Base-by-base conservation (phyloP, 2,329 filamentous ascomycete species). In the Simplicillium sp. region DNA sequence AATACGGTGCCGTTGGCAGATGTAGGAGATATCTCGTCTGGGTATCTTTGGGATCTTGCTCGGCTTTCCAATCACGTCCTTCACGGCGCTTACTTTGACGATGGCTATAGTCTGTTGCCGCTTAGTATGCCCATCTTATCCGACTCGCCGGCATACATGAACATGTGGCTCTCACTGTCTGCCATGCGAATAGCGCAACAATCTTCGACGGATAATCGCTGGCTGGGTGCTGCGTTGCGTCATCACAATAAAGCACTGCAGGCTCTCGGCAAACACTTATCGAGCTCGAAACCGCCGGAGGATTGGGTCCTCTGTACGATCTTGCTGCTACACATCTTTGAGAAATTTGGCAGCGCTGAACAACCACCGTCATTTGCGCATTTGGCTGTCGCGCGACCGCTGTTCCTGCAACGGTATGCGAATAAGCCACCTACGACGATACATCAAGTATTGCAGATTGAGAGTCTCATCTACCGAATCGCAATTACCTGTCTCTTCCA, bases 291-390 rank as follows among this genome's bases (percentile, higher is more conserved):
- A 11, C 25, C 11, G 11, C 36, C 36, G 3, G 15, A 38, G 4
- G 36, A 38, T 16, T 38, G 36, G 36, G 36, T 29, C 7, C 25
- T 38, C 7, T 38, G 36, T 25, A 31, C 36, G 8, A 38, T 28
- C 4, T 28, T 38, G 5, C 14, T 38, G 6, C 25, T 38, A 8
- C 36, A 38, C 14, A 38, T 38, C 2, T 38, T 38, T 11, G 36
- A 38, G 16, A 38, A 38, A 31, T 38, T 38, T 32, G 36, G 36
- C 14, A 20, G 20, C 20, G 28, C 16, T 12, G n/a, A 31, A 11
- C 25, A n/a, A 16, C n/a, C 25, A 11, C 36, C 36, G 4, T 38
- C 36, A 14, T 16, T 13, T 17, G 36, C 36, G 2, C 36, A 38
- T 14, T 15, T 31, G 7, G 17, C 4, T 5, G 15, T 17, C 11